Conservation (phyloP, 208 protist genomes). For the Acanthamoeba lenticulata region DNA sequence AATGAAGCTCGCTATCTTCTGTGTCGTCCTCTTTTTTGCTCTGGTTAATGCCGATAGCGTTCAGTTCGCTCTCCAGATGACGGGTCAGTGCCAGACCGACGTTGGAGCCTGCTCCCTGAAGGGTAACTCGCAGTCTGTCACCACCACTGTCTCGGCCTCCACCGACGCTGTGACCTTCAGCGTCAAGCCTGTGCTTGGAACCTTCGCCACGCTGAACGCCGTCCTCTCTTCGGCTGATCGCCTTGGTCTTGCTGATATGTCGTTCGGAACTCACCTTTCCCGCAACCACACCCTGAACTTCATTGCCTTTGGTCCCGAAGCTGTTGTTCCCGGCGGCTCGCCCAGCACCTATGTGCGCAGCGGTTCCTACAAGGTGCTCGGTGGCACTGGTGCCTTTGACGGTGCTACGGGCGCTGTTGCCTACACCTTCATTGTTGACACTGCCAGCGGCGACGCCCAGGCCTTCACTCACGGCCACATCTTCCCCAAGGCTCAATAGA, state of each 20-base stretch:
- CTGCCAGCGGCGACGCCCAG: background rate
- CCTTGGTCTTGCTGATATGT: background rate
- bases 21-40: background rate
- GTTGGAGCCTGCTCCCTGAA: background rate
- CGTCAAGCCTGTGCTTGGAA: background rate
- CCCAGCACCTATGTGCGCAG: background rate
- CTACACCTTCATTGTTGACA: background rate
- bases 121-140: conserved; percentile 32
- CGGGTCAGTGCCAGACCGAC: background rate
- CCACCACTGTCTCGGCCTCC: background rate
- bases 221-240: background rate
- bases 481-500: background rate
- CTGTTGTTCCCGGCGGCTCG: background rate
- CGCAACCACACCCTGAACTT: conserved; percentile 30
- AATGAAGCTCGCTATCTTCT: background rate
- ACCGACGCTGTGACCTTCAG: conserved; percentile 7
- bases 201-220: background rate
- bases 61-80: conserved; percentile 49
- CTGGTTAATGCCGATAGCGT: background rate
- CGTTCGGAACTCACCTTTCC: background rate
- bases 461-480: background rate
- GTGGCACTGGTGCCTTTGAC: conserved; percentile 1
- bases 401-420: background rate
- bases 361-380: background rate
- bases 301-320: background rate